Conservation (phyloP, 495 filamentous ascomycete genomes). For the Rusavskia elegans region DNA sequence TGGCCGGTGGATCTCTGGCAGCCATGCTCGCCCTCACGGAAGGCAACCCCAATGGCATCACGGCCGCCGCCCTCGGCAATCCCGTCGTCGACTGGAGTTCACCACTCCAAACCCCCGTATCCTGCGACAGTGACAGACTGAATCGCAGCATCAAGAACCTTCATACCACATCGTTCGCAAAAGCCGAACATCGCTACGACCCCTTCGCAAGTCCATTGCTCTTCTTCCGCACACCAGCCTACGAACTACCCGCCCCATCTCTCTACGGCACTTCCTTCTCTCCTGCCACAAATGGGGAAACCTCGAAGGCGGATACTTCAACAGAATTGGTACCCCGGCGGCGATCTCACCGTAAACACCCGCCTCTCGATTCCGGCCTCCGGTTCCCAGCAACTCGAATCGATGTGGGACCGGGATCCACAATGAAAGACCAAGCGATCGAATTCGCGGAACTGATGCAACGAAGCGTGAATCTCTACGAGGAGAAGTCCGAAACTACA, state of each 20-base stretch:
- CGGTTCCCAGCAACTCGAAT: conserved; percentile 7
- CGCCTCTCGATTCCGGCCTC: conserved; percentile 8
- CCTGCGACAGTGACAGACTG: not conserved
- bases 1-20: conserved; percentile 39
- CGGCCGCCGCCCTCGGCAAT: conserved; percentile 23
- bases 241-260: conserved; percentile 18
- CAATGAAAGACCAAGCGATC: conserved; percentile 7
- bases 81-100: conserved; percentile 26
- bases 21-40: conserved; percentile 45
- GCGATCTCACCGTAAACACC: conserved; percentile 7
- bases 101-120: not conserved
- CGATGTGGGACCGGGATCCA: conserved; percentile 5
- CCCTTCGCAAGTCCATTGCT: conserved; percentile 43
- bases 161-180: conserved; percentile 27
- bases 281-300: not conserved
- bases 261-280: not conserved
- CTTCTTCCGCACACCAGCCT: conserved; percentile 36
- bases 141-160: conserved; percentile 7
- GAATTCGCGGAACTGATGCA: conserved; percentile 9
- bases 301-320: not conserved
- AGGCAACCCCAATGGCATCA: conserved; percentile 20
- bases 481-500: not conserved
- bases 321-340: conserved; percentile 1
- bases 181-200: conserved; percentile 36
- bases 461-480: conserved; percentile 2